Base-by-base conservation (phyloP, 2,329 filamentous ascomycete species). In the Scleromitrula shiraiana region DNA sequence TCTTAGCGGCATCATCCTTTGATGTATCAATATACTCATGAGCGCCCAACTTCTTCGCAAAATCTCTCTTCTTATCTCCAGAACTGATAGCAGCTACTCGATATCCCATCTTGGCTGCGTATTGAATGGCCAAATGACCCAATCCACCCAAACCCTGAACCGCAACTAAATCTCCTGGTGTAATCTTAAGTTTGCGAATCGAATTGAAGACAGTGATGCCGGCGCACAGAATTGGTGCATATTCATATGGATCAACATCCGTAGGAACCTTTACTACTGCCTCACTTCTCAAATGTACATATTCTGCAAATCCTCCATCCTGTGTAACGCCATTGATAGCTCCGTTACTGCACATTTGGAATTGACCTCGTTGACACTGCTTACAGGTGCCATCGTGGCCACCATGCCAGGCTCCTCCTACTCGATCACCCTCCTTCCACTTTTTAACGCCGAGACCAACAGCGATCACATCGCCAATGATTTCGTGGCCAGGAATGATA, bases 121-220 rank as follows among this genome's bases (percentile, higher is more conserved):
- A 90, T 62, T 89, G 85, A 24, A 90, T 80, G 0, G 84, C 86
- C 24, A 91, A 64, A 64, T 91, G 86, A 2, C 86, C 86, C 0
- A 90, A 72, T 2, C 86, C 87, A 42, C 88, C 81, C 3, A 91
- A 71, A 12, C 85, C 87, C 53, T 90, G 80, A 19, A 81, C 61
- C 19, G 76, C 77, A 0, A 80, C 73, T 0, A 73, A 52, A n/a
- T 65, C 69, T 8, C 77, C 77, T 48, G 74, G 71, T 56, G 72
- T 68, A 37, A 80, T 66, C 20, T 68, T 61, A 53, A 75, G 68
- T 63, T 77, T 76, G 53, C 77, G 73, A 43, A 80, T 73, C 15
- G 68, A 65, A 62, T 80, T 80, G 65, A 79, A 81, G 8, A 78
- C 76, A 9, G 78, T 83, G n/a, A 82, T 74, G 14, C 80, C 80